Conservation (phyloP, 768 basidiomycete genomes). For the Filobasidium floriforme region DNA sequence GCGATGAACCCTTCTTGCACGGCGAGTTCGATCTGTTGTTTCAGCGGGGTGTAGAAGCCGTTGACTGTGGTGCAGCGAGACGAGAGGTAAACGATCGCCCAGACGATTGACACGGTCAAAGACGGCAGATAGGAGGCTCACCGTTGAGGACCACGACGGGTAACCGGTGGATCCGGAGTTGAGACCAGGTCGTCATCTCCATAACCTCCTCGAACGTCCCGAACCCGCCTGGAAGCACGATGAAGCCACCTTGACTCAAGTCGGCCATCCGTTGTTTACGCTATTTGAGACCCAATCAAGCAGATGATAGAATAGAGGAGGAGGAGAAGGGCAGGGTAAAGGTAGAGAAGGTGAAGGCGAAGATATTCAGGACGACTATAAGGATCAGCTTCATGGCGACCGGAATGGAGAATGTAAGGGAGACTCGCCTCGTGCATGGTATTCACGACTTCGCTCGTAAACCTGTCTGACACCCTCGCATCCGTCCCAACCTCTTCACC, state of each 20-base stretch:
- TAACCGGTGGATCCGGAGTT: slow-evolving; percentile 51
- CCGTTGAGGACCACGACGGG: slow-evolving; percentile 74
- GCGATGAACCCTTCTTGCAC: slow-evolving; percentile 68
- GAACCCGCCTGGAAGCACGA: slow-evolving; percentile 85
- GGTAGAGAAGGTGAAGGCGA: background rate
- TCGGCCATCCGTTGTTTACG: slow-evolving; percentile 87
- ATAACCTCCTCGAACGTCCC: slow-evolving; percentile 93
- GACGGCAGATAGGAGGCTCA: slow-evolving; percentile 19
- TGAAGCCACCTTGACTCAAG: slow-evolving; percentile 62
- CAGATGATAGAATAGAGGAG: too few relatives aligned
- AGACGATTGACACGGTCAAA: background rate
- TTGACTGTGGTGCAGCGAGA: too few relatives aligned
- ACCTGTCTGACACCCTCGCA: slow-evolving; percentile 29
- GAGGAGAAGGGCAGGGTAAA: background rate
- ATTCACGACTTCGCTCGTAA: slow-evolving; percentile 33
- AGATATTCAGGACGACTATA: slow-evolving; percentile 54
- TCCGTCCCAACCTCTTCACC: slow-evolving; percentile 29
- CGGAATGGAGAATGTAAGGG: background rate
- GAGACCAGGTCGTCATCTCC: slow-evolving; percentile 92
- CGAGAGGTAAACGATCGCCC: background rate
- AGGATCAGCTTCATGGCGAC: slow-evolving; percentile 44
- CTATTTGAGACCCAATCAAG: too few relatives aligned
- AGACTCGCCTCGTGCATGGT: slow-evolving; percentile 45
- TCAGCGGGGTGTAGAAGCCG: slow-evolving; percentile 75
- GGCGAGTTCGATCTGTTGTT: slow-evolving; percentile 61